Evolutionary conservation across 148 eudicot species (phyloP).

Genomic region (Beta vulgaris): DNA sequence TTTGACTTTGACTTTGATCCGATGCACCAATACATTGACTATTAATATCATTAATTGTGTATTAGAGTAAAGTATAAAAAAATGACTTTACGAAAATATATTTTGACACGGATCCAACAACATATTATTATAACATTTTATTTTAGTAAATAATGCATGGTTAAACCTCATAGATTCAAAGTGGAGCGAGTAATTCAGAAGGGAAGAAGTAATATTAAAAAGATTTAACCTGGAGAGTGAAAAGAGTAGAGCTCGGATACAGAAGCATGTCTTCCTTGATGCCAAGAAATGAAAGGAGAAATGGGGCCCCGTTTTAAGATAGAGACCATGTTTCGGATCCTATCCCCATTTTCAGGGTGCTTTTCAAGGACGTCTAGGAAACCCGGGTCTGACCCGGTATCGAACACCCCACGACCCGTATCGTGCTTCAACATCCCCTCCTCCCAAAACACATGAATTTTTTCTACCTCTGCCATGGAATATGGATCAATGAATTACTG

Average conservation of each 20-base stretch:
- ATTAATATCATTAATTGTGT: no score
- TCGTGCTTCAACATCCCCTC: conserved; percentile 79
- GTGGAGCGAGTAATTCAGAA: no score
- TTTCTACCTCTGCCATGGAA: neutral
- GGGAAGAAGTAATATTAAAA: neutral
- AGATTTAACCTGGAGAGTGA: conserved; percentile 60
- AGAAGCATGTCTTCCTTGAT: conserved; percentile 58
- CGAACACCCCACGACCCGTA: conserved; percentile 72
- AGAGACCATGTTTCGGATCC: conserved; percentile 79
- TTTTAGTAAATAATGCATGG: no score
- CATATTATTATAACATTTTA: no score
- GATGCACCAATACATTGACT: no score
- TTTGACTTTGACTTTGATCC: no score
- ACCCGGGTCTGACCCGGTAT: conserved; percentile 68
- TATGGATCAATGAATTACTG: no score
- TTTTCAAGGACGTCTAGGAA: conserved; percentile 79
- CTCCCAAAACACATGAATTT: conserved; percentile 78
- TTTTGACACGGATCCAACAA: no score
- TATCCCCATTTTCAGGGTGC: conserved; percentile 81
- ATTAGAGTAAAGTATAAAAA: no score
- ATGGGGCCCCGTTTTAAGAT: conserved; percentile 83
- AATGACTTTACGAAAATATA: no score
- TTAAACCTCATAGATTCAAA: no score
- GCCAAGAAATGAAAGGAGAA: conserved; percentile 67
- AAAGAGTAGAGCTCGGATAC: conserved; percentile 61